Evolutionary conservation across 495 filamentous ascomycete species (phyloP).

Genomic region (Penicillium ucsense): DNA sequence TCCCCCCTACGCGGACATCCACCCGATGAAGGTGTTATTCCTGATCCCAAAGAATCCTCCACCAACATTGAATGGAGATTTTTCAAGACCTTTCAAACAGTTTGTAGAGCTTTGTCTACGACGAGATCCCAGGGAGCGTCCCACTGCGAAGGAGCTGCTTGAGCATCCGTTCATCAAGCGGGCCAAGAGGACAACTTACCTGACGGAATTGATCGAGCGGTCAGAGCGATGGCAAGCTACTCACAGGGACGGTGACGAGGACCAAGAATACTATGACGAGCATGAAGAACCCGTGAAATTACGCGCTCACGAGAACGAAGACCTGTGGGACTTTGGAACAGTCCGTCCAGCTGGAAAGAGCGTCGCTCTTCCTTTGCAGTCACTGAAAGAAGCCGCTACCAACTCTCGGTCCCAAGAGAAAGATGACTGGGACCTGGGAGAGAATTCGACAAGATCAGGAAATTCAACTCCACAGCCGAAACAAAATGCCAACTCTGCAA

Average conservation of each 20-base stretch:
- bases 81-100: conserved; percentile 85
- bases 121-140: conserved; percentile 78
- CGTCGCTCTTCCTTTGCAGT: conserved; percentile 37
- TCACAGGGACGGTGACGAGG: conserved; percentile 39
- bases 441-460: conserved; percentile 24
- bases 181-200: conserved; percentile 81
- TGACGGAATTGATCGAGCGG: conserved; percentile 89
- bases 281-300: conserved; percentile 28
- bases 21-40: conserved; percentile 98
- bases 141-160: conserved; percentile 77
- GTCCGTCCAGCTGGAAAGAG: conserved; percentile 60
- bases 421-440: conserved; percentile 32
- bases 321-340: conserved; percentile 95
- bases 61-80: conserved; percentile 73
- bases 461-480: background rate
- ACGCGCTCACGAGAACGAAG: conserved; percentile 28
- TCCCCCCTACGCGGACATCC: conserved; percentile 91
- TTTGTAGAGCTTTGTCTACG: conserved; percentile 83
- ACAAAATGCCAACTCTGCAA: background rate
- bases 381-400: conserved; percentile 63
- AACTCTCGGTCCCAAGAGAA: conserved; percentile 50
- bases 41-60: conserved; percentile 92
- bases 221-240: conserved; percentile 72
- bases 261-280: conserved; percentile 42
- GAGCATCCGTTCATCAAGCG: conserved; percentile 81